Evolutionary conservation across 148 eudicot genomes (phyloP).

Genomic region (Vaccinium vitisidaea): DNA sequence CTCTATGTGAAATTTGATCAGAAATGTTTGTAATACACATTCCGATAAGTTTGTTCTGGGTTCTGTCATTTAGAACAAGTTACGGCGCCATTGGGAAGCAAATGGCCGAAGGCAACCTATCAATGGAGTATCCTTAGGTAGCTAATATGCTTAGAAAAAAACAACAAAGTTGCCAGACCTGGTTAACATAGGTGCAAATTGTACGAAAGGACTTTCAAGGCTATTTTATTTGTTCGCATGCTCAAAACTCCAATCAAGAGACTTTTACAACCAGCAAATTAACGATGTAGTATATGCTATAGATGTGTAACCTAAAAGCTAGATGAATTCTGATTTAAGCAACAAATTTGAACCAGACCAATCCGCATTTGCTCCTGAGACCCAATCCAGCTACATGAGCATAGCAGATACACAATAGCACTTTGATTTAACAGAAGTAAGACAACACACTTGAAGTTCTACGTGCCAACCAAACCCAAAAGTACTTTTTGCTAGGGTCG

Average conservation of each 20-base stretch:
- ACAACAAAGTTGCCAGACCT: background rate
- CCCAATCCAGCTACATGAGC: background rate
- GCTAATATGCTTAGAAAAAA: background rate
- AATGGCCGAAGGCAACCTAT: background rate
- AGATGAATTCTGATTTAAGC: background rate
- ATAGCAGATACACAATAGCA: background rate
- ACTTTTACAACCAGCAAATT: background rate
- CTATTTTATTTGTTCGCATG: background rate
- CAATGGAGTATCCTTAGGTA: background rate
- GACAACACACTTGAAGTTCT: background rate
- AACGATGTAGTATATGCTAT: background rate
- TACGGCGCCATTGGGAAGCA: background rate
- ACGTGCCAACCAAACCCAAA: background rate
- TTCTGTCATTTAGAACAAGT: background rate
- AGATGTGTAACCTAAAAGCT: background rate
- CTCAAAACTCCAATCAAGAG: background rate
- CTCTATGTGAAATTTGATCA: background rate
- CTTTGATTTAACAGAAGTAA: background rate
- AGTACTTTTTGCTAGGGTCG: background rate
- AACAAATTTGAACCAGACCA: background rate
- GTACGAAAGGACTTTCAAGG: background rate
- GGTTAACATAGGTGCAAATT: background rate
- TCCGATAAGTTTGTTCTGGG: background rate
- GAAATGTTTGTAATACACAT: background rate
- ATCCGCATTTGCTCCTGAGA: conserved; percentile 1